Evolutionary conservation across 2,329 filamentous ascomycete genomes (phyloP).

Genomic region (Cercospora sp.): DNA sequence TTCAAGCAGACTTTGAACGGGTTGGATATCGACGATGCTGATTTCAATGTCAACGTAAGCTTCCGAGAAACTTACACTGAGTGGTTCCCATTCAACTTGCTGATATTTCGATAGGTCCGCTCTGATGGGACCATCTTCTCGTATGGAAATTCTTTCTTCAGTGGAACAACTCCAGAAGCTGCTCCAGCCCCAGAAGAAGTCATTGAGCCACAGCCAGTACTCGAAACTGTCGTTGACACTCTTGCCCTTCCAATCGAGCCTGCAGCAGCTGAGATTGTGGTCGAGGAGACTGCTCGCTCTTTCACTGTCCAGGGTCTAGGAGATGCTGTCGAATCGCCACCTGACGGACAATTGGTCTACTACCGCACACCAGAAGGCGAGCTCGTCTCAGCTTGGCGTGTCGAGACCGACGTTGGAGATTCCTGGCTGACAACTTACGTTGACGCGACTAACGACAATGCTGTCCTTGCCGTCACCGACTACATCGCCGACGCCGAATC

Average conservation of each 20-base stretch:
- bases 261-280: constrained; percentile 41
- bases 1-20: constrained; percentile 62
- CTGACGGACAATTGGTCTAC: constrained; percentile 59
- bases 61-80: too few species aligned
- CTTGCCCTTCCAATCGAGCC: constrained; percentile 48
- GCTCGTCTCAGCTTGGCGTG: constrained; percentile 57
- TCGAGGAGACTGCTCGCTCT: constrained; percentile 34
- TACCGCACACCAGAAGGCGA: constrained; percentile 51
- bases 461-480: constrained; percentile 58
- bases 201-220: constrained; percentile 48
- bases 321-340: constrained; percentile 52
- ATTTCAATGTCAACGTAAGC: constrained; percentile 60
- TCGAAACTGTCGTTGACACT: constrained; percentile 45
- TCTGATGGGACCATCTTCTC: constrained; percentile 59
- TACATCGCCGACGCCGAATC: constrained; percentile 57
- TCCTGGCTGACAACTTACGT: constrained; percentile 64
- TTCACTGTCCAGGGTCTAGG: constrained; percentile 52
- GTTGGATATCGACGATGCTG: constrained; percentile 61
- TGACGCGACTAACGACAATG: constrained; percentile 50
- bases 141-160: constrained; percentile 55
- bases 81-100: background rate
- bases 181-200: constrained; percentile 44
- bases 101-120: constrained; percentile 44
- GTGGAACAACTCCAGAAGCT: constrained; percentile 47
- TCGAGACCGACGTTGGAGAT: constrained; percentile 59